Evolutionary conservation across 2,329 filamentous ascomycete genomes (phyloP).

Genomic region (Trichoderma polysporum): DNA sequence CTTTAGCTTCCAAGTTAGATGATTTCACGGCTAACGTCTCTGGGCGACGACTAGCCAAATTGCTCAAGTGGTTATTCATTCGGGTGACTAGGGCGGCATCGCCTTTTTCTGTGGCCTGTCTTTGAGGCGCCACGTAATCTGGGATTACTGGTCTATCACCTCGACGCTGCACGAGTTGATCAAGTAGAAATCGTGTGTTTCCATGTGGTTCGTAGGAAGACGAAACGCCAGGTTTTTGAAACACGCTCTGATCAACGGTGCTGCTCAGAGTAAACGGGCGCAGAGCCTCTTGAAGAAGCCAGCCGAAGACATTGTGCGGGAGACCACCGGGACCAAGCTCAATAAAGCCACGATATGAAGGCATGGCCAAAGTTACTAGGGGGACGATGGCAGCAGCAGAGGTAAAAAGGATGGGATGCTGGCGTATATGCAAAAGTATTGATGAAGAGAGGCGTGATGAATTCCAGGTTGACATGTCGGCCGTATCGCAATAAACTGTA

Average conservation of each 20-base stretch:
- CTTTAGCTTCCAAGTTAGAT: constrained; percentile 14
- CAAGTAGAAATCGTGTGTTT: constrained; percentile 26
- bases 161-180: constrained; percentile 22
- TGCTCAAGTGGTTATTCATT: constrained; percentile 31
- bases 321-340: constrained; percentile 46
- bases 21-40: neutral
- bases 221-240: constrained; percentile 26
- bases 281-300: constrained; percentile 38
- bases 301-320: constrained; percentile 44
- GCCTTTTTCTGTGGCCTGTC: constrained; percentile 35
- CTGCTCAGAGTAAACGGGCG: constrained; percentile 37
- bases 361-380: constrained; percentile 26
- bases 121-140: constrained; percentile 38
- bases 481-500: neutral
- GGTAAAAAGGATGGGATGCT: constrained; percentile 1
- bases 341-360: constrained; percentile 41
- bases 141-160: constrained; percentile 36
- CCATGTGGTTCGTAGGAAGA: constrained; percentile 30
- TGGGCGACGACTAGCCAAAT: neutral
- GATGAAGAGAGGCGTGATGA: neutral
- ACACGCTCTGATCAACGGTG: constrained; percentile 32
- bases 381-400: constrained; percentile 9
- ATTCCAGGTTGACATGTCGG: neutral
- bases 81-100: constrained; percentile 14
- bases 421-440: neutral